phyloP scores from a whole-genome alignment of 2,329 filamentous ascomycete genomes.

The Pestalotiopsis fici region DNA sequence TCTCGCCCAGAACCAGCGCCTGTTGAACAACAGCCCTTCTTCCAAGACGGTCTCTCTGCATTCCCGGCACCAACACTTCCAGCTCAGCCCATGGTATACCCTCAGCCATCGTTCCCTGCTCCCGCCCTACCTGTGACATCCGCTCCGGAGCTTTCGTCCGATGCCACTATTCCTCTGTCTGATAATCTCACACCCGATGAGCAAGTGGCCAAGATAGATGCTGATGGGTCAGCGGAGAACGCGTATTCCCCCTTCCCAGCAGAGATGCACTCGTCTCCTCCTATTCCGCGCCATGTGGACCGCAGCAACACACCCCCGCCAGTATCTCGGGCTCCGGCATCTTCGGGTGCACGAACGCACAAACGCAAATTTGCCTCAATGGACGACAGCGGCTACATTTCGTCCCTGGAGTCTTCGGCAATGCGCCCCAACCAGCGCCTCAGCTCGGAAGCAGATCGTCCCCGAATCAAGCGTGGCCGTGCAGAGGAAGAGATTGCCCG shows the following conservation, averaged over 20 bases:
- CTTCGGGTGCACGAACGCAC: conserved; percentile 67
- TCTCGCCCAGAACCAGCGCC: conserved; percentile 54
- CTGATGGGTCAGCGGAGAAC: conserved; percentile 44
- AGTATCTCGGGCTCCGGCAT: conserved; percentile 58
- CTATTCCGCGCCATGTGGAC: conserved; percentile 62
- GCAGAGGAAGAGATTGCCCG: conserved; percentile 96
- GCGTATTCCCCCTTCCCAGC: conserved; percentile 70
- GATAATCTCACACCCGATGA: conserved; percentile 62
- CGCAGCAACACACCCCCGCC: conserved; percentile 78
- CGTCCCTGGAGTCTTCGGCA: conserved; percentile 89
- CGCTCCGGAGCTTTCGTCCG: conserved; percentile 66
- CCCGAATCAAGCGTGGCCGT: conserved; percentile 80
- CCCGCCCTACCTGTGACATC: conserved; percentile 32
- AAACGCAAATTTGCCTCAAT: conserved; percentile 79
- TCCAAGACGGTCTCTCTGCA: conserved; percentile 45
- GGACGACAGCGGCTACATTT: conserved; percentile 93
- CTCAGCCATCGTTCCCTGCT: conserved; percentile 39
- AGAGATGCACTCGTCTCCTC: conserved; percentile 88
- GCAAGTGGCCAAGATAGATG: conserved; percentile 44
- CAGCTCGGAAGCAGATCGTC: conserved; percentile 79
- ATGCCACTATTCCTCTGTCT: conserved; percentile 75
- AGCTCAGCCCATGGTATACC: conserved; percentile 26
- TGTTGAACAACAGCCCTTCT: conserved; percentile 30
- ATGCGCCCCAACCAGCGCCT: conserved; percentile 71
- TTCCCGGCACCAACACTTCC: conserved; percentile 46